Conservation (phyloP, 1,139 yeast species). For the Pichia sp. region DNA sequence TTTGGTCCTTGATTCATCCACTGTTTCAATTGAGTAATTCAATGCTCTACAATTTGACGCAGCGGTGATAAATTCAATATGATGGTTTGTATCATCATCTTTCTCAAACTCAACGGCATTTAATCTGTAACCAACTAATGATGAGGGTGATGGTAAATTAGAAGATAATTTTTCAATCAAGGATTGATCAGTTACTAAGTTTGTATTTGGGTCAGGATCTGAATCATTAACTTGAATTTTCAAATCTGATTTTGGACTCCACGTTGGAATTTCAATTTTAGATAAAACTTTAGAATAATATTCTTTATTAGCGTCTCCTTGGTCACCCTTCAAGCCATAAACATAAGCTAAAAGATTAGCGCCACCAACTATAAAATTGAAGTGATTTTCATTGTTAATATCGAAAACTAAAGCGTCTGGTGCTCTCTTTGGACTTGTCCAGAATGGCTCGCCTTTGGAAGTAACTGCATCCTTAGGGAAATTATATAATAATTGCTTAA, state of each 20-base stretch:
- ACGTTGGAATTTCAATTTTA: constrained; percentile 54
- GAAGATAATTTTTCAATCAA: constrained; percentile 57
- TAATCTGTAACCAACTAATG: constrained; percentile 82
- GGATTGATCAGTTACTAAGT: constrained; percentile 49
- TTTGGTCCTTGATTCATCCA: constrained; percentile 69
- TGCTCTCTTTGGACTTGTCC: constrained; percentile 98
- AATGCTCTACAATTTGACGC: constrained; percentile 94
- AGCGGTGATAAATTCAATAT: constrained; percentile 93
- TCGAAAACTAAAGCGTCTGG: constrained; percentile 81
- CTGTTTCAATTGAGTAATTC: constrained; percentile 79
- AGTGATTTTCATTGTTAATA: constrained; percentile 66
- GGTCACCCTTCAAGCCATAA: constrained; percentile 71
- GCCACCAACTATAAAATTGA: constrained; percentile 77
- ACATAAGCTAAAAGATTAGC: constrained; percentile 88
- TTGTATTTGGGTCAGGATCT: constrained; percentile 77
- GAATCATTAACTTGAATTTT: constrained; percentile 83
- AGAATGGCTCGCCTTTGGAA: constrained; percentile 85
- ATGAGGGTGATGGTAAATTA: constrained; percentile 79
- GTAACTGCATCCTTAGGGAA: constrained; percentile 94
- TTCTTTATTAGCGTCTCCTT: constrained; percentile 39
- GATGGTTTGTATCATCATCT: constrained; percentile 95
- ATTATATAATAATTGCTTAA: constrained; percentile 80
- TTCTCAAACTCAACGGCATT: constrained; percentile 90
- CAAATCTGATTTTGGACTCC: constrained; percentile 68
- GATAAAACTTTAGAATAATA: constrained; percentile 44